Evolutionary conservation across 2,329 filamentous ascomycete genomes (phyloP), one percentile per base, ranked within the genome.

Genomic region (Paecilomyces fulvus): DNA sequence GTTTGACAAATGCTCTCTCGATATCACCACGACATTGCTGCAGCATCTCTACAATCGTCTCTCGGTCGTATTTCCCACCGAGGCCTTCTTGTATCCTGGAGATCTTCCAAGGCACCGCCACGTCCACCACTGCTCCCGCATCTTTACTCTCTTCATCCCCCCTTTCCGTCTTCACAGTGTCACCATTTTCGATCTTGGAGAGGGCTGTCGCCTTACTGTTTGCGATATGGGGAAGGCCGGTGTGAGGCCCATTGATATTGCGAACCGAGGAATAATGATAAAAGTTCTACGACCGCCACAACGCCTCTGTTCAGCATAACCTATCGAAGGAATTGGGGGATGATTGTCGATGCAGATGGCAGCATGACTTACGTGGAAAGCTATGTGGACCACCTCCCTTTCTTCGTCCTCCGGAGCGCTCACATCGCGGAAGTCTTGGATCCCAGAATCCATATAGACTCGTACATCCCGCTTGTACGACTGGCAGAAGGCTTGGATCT

Each of bases 241-340:
- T 76, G 65, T 84, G 82, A 7, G 82, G 82, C 6, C 83, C 83
- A 59, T 80, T 70, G 50, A 81, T 70, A 63, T 83, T 83, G 55
- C 84, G 79, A 61, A 88, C 81, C 0, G 84, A 87, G 3, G 83
- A 86, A 70, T 86, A 87, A 66, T 87, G 85, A 65, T 86, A 79
- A 75, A 82, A 86, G 50, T 73, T 77, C 81, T 86, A 65, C 31
- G 65, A 61, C 55, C 21, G 14, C 33, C 33, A 28, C 25, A 64
- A 53, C 64, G 60, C 52, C 21, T n/a, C 49, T 12, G 48, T 50
- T 48, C 43, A 57, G 55, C 50, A 9, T 51, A 23, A 7, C 14
- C 12, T 21, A 49, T 3, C 11, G 21, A 52, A n/a, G 46, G 4
- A 48, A 48, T 20, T 31, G 28, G 30, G 31, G 9, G 17, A 46